Base-by-base conservation (phyloP, 2,329 filamentous ascomycete genomes). In the Paraphoma sp. region DNA sequence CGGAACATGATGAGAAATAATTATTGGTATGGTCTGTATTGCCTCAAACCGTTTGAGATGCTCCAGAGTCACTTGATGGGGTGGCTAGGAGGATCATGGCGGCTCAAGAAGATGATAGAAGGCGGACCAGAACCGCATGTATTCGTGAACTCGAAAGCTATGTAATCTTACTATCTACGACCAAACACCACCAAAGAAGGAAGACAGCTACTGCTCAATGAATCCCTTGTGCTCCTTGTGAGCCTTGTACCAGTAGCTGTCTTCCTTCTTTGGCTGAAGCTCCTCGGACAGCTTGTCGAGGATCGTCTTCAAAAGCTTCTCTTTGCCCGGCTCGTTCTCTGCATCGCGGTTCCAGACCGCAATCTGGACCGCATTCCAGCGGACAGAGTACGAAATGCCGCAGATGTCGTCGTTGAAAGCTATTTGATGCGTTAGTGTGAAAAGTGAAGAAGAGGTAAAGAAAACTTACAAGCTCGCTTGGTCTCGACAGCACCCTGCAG, bases 301-400 rank as follows among this genome's bases (percentile, higher is more conserved):
- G 50, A 97, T 88, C 46, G 87, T 89, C 60, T 86, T 80, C 47
- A 93, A 83, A 57, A 97, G 84, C 61, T 83, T 86, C 72, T 94
- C 87, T 65, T 95, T 86, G 6, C 92, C 95, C 65, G 86, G 87
- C 71, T 91, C 84, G 78, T 95, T 93, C 57, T 87, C 88, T 18
- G 89, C 88, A 71, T 96, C 90, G 60, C 95, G 91, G 80, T 97
- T 95, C 94, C 94, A 98, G 71, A 98, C 86, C 67, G 91, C 90
- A 74, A 97, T 89, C 62, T 97, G 86, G 74, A 94, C 89, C 30
- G 89, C 90, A 79, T 93, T 96, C 84, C 95, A 96, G 69, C 93
- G 89, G 55, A 94, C 91, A 1, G 90, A 93, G 63, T 95, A 87
- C 42, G 91, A 92, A 45, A 97, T 88, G 48, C 94, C 94, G 74